These are phyloP conservation scores for Fragaria iinumae DNA, from an alignment of 306 rosid genomes.

Conservation along the genomic window DNA sequence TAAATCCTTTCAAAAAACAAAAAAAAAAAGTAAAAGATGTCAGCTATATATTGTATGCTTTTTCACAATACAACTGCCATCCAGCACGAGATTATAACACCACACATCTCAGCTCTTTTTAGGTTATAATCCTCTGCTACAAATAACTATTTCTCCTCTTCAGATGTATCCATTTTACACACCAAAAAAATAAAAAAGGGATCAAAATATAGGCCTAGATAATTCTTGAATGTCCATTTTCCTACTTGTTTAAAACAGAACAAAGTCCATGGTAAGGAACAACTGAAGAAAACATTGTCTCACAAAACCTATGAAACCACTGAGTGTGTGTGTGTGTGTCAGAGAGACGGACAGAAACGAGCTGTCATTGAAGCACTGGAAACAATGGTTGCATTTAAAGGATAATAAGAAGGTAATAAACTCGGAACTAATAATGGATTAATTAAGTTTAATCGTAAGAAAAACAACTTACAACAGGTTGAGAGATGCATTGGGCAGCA, in stretches of 20 bases:
- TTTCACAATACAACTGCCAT: too few relatives aligned
- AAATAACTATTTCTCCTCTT: not conserved
- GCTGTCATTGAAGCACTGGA: not conserved
- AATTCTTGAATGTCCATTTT: not conserved
- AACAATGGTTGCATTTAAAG: not conserved
- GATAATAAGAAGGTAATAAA: not conserved
- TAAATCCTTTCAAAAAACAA: too few relatives aligned
- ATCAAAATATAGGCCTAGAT: not conserved
- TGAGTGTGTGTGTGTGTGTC: not conserved
- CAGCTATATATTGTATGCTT: too few relatives aligned
- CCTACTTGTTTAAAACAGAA: not conserved
- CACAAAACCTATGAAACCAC: not conserved
- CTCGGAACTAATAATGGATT: not conserved
- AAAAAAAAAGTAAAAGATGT: too few relatives aligned
- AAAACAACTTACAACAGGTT: slow-evolving; percentile 70
- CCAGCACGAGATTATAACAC: not conserved
- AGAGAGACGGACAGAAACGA: not conserved
- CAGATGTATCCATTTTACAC: too few relatives aligned
- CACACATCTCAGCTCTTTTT: not conserved
- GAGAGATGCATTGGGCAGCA: slow-evolving; percentile 52
- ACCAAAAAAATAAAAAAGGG: too few relatives aligned
- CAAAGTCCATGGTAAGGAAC: not conserved
- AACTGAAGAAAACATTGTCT: not conserved
- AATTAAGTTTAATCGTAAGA: slow-evolving; percentile 1
- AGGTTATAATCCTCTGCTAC: not conserved